Evolutionary conservation across 1,139 yeast species (phyloP), one percentile per base, ranked within the genome.

Genomic region (Geotrichum reessii): DNA sequence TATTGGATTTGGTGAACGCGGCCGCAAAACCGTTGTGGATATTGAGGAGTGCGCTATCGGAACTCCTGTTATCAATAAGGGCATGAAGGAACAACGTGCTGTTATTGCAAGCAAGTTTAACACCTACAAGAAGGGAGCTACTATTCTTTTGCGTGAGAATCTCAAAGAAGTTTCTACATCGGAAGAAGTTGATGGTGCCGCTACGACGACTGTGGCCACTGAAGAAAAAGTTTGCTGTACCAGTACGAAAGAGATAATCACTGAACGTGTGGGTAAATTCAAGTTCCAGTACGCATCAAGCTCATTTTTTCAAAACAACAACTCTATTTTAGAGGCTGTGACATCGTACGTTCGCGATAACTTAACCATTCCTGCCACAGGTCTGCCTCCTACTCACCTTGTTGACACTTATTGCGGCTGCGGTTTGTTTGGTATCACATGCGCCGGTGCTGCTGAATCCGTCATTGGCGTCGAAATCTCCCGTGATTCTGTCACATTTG

Each of bases 331-430:
- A 63, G 96, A 97, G 0, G 73, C 78, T 1, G 95, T 93, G 9
- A 87, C 96, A 0, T 76, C 77, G 52, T 91, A 90, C 69, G 99
- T 93, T 21, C 82, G 85, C 62, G 81, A 84, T 21, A 88, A 89
- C 67, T 74, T 90, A 56, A 74, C 74, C 50, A 78, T 84, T 48
- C 76, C 81, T 2, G 58, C 66, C n/a, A 67, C 67, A 60, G 66
- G 69, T 14, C 71, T 71, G 31, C 75, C 75, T 6, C 81, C 82
- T 14, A 78, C 73, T 63, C 91, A 85, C 71, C 76, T 93, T 58
- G 97, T 93, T 28, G 99, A 93, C 72, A 97, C 99, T 0, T 93
- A 93, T 74, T 93, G 99, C 78, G 99, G 99, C 2, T 89, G 97
- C 2, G 99, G 99, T 0, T 76, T 93, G 55, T 93, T 93, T 72